Evolutionary conservation across 2,329 filamentous ascomycete genomes (phyloP).

Genomic region (Curvularia lunata): DNA sequence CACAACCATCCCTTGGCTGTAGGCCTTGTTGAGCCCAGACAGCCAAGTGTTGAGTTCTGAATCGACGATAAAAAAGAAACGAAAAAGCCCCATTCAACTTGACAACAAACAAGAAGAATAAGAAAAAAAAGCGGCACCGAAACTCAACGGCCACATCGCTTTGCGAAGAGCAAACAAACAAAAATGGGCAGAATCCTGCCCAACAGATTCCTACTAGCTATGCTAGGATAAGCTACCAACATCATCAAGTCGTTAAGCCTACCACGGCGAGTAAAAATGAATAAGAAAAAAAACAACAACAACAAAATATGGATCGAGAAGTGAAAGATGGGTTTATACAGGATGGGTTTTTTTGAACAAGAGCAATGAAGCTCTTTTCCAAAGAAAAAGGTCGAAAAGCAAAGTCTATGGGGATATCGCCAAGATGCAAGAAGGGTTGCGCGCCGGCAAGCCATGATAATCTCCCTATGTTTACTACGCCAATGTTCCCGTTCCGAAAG

Average conservation of each 20-base stretch:
- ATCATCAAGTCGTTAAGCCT: conserved; percentile 4
- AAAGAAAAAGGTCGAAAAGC: conserved; percentile 17
- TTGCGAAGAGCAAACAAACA: background rate
- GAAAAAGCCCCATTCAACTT: background rate
- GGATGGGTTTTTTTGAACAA: conserved; percentile 7
- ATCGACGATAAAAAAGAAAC: conserved; percentile 8
- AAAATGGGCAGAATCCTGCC: conserved; percentile 20
- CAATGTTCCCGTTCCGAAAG: conserved; percentile 19
- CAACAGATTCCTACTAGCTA: conserved; percentile 7
- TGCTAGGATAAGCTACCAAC: background rate
- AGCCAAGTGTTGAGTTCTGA: conserved; percentile 6
- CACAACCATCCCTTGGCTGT: background rate
- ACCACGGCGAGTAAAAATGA: background rate
- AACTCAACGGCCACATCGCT: conserved; percentile 1
- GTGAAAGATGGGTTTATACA: conserved; percentile 18
- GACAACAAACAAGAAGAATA: background rate
- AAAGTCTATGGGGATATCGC: conserved; percentile 44
- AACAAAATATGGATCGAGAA: background rate
- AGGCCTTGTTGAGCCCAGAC: conserved; percentile 8
- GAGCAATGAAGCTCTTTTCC: conserved; percentile 32
- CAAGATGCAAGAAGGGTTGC: conserved; percentile 27
- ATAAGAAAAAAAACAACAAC: background rate
- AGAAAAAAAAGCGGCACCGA: background rate
- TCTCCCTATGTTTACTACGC: conserved; percentile 17
- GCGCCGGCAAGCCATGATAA: conserved; percentile 23